Base-by-base conservation (phyloP, 2,329 filamentous ascomycete genomes). In the Fusarium stilboides region DNA sequence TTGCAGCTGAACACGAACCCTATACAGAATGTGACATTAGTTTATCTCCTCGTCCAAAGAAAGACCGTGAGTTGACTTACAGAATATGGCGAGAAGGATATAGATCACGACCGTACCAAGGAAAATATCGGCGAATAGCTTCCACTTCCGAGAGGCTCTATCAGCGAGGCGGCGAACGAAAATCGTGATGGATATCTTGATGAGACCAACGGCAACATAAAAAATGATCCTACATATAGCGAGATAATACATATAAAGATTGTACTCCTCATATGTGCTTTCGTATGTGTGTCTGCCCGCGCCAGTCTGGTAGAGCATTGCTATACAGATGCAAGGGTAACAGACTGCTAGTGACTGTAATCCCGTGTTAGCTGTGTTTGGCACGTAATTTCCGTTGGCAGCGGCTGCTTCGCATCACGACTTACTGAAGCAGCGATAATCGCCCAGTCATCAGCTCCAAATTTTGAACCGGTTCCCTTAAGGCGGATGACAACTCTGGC, bases 81-180 rank as follows among this genome's bases (percentile, higher is more conserved):
- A 68, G 12, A 66, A 66, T 1, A 68, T 45, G 1, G 62, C 57
- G 7, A 68, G 51, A 14, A 68, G 36, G 7, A 66, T 54, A 13
- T 68, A 68, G 7, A 53, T 33, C 6, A 66, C 24, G 10, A 68
- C 52, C 0, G 62, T 68, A 4, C 50, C 62, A 13, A 67, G n/a
- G 2, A 68, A 66, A 1, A 68, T 39, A 15, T 68, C 64, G 1
- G 64, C 52, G 15, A 68, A 68, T 2, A 66, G 17, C 12, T 31
- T 62, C 64, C 64, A 68, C n/a, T 7, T 26, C 5, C 36, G 62
- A 0, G 64, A 67, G 8, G 62, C 62, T 37, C 62, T 47, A 4
- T 67, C 62, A 5, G 62, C 64, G 8, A 67, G 62, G 8, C 64
- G 56, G 10, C 64, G 62, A 1, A 67, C 51, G 0, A 67, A 67